These are phyloP conservation scores for Aureobasidium sp. DNA, from an alignment of 2,329 filamentous ascomycete species.

Conservation along the genomic window DNA sequence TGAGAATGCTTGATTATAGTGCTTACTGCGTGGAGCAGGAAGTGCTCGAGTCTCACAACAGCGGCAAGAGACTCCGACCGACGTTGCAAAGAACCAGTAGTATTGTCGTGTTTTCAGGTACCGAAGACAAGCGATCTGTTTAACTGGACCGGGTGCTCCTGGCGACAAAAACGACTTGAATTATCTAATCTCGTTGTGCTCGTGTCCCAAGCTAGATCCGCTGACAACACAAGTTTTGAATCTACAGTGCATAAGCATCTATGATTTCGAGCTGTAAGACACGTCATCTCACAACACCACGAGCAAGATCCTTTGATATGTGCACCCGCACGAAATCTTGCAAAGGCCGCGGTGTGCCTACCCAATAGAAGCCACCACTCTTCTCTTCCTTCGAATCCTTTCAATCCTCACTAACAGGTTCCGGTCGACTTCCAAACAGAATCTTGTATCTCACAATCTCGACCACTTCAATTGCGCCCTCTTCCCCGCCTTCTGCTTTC, in stretches of 20 bases:
- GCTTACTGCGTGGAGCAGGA: neutral
- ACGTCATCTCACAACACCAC: neutral
- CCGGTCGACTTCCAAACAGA: constrained; percentile 73
- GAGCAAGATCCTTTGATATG: neutral
- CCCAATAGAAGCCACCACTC: too few species aligned
- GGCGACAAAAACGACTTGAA: neutral
- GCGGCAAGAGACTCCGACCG: neutral
- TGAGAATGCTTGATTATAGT: neutral
- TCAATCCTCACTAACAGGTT: constrained; percentile 55
- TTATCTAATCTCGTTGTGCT: neutral
- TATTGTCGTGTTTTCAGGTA: neutral
- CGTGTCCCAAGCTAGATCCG: neutral
- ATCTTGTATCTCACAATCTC: constrained; percentile 85
- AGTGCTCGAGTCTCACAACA: neutral
- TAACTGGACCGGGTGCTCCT: neutral
- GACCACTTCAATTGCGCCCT: constrained; percentile 62
- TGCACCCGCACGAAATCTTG: neutral
- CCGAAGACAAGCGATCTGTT: too few species aligned
- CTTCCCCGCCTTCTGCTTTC: constrained; percentile 26
- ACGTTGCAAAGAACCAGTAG: neutral
- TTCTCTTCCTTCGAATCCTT: too few species aligned
- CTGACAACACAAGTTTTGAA: too few species aligned
- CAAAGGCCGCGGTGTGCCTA: too few species aligned
- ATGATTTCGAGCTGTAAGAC: neutral
- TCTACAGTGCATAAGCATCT: neutral